These are phyloP conservation scores for Coprinellus micaceus DNA, from an alignment of 768 basidiomycete genomes.

Conservation along the genomic window DNA sequence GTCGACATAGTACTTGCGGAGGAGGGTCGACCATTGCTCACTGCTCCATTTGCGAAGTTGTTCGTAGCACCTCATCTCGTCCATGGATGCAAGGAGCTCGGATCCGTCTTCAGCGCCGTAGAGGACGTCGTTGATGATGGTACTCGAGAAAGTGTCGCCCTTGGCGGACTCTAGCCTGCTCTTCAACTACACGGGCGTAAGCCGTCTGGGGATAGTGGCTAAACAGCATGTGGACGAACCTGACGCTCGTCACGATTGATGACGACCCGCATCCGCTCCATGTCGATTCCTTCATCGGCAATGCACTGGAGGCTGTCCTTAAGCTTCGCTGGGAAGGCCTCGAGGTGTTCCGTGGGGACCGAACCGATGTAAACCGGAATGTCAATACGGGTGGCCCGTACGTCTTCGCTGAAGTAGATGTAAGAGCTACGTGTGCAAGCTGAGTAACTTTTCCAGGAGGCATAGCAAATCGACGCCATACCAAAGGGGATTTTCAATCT, in stretches of 20 bases:
- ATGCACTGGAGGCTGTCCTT: conserved; percentile 67
- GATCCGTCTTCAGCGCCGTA: conserved; percentile 84
- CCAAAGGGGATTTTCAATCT: conserved; percentile 89
- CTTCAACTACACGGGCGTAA: conserved; percentile 51
- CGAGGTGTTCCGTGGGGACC: conserved; percentile 76
- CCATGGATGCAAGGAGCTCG: conserved; percentile 66
- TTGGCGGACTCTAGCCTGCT: conserved; percentile 81
- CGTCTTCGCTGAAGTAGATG: conserved; percentile 80
- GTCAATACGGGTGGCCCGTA: conserved; percentile 66
- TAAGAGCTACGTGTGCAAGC: conserved; percentile 52
- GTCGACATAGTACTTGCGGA: conserved; percentile 75
- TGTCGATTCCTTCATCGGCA: conserved; percentile 68
- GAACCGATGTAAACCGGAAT: conserved; percentile 78
- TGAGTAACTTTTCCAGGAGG: neutral
- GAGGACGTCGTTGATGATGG: conserved; percentile 78
- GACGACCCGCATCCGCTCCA: conserved; percentile 84
- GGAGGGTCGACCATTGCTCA: conserved; percentile 70
- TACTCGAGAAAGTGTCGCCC: conserved; percentile 72
- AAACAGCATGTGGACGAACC: conserved; percentile 33
- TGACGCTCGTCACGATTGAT: conserved; percentile 87
- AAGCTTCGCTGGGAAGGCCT: conserved; percentile 67
- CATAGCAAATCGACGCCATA: conserved; percentile 28
- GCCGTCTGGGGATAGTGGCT: conserved; percentile 3
- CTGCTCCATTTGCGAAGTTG: conserved; percentile 67
- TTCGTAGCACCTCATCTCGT: conserved; percentile 74